Percentiles rank a stretch among this genome's conserved stretches.
Conservation (phyloP, 2,329 filamentous ascomycete genomes). For the Penicillium decumbens region DNA sequence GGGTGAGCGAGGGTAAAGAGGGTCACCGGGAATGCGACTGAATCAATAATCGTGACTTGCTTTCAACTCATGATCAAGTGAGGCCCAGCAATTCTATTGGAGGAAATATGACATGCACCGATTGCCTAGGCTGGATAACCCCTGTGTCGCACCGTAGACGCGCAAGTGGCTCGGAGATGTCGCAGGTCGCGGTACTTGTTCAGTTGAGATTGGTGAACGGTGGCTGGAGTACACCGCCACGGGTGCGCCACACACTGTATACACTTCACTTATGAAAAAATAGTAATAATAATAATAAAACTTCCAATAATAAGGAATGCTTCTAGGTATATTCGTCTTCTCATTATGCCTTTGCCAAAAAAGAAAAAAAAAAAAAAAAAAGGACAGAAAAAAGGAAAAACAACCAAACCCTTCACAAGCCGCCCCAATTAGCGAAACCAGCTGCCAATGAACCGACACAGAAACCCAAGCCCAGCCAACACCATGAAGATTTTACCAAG, state of each 20-base stretch:
- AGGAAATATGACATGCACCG: conserved; percentile 6
- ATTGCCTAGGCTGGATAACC: conserved; percentile 9
- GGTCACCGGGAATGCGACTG: conserved; percentile 16
- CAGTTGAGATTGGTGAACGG: conserved; percentile 16
- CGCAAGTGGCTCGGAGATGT: conserved; percentile 17
- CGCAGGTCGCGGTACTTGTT: conserved; percentile 18
- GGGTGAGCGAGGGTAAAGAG: conserved; percentile 3
- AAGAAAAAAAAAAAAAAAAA: neutral
- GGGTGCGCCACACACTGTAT: conserved; percentile 14
- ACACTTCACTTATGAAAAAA: neutral
- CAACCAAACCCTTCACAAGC: neutral
- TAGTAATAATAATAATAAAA: neutral
- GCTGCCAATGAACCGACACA: conserved; percentile 29
- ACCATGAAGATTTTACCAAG: conserved; percentile 44
- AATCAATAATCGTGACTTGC: conserved; percentile 10
- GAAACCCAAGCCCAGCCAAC: conserved; percentile 31
- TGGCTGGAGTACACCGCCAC: conserved; percentile 31
- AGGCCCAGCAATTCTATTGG: conserved; percentile 11
- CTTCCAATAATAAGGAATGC: neutral
- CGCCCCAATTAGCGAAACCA: conserved; percentile 7
- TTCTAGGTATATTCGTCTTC: conserved; percentile 1
- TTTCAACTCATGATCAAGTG: conserved; percentile 31
- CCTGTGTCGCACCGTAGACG: conserved; percentile 11
- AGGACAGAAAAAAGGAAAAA: neutral
- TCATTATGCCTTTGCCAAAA: neutral